Evolutionary conservation across 805 yeast genomes (phyloP), one percentile per base, ranked within the genome.

Genomic region (Candida nonsorbophila): DNA sequence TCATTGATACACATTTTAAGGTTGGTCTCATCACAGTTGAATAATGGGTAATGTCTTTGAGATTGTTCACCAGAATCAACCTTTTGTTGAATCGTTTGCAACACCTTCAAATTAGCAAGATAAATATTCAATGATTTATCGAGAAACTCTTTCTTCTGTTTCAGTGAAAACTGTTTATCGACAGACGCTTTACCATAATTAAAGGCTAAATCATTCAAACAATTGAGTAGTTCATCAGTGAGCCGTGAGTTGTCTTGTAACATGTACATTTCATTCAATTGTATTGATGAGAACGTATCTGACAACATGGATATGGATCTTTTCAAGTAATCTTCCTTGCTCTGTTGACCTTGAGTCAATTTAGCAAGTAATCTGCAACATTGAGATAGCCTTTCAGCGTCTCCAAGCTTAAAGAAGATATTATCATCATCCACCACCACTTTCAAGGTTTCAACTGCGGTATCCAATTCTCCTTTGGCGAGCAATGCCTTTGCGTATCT

Each of bases 401-500:
- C 66, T 7, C 69, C 71, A 13, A 62, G 31, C 17, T 50, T 46
- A 38, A 44, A 54, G 32, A 64, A 64, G 7, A 63, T 41, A 15
- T 47, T 54, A 36, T 64, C 65, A 30, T 62, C 46, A 29, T 55
- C 47, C 6, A 64, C 53, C 16, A 64, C 45, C 13, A 43, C 41
- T 21, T 38, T 34, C 25, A 64, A 44, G 20, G 57, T 45, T 16
- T 35, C 30, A 13, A 59, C 40, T 2, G 67, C 48, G 2, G 46
- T 40, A n/a, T 53, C 46, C 16, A 53, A 41, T 34, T 58, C 44
- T 17, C 67, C 68, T 32, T 63, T 62, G 14, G 70, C 67, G 20
- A 64, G 46, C 20, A 64, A 42, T 11, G 69, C 58, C 30, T 51
- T 52, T 21, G 67, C 54, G 42, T 64, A 64, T 17, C 71, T 43